Conservation (phyloP, 1,284 basidiomycete genomes). For the Fereydounia khargensis region DNA sequence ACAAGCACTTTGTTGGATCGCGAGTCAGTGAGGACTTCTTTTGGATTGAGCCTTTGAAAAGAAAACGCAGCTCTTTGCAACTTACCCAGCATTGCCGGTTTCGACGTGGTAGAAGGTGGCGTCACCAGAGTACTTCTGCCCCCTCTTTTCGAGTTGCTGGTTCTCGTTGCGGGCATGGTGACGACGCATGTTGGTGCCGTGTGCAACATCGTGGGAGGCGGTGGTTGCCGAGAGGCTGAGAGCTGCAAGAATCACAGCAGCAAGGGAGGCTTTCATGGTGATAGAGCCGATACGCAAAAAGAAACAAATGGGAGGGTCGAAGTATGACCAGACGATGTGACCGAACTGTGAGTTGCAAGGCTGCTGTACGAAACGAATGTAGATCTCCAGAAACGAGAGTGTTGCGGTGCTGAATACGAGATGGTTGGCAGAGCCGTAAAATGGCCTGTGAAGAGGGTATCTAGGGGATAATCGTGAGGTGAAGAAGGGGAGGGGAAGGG, state of each 20-base stretch:
- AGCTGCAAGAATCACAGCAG: constrained; percentile 15
- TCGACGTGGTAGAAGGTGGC: constrained; percentile 50
- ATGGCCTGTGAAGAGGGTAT: not conserved
- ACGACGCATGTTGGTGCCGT: not conserved
- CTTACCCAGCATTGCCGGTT: constrained; percentile 42
- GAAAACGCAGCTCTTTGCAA: not conserved
- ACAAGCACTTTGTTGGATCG: constrained; percentile 46
- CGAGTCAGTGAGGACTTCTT: no score
- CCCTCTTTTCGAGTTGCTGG: constrained; percentile 21
- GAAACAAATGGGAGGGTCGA: not conserved
- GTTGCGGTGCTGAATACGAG: not conserved
- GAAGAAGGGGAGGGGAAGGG: constrained; percentile 1
- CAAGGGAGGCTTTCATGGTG: constrained; percentile 17
- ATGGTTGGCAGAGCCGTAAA: not conserved
- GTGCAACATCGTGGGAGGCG: not conserved
- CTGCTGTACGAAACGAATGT: not conserved
- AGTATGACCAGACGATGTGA: constrained; percentile 4
- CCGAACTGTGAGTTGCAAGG: not conserved
- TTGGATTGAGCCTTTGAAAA: no score
- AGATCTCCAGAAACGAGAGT: not conserved
- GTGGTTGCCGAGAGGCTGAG: constrained; percentile 1
- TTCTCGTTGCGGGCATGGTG: not conserved
- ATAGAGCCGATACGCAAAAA: no score
- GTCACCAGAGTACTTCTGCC: constrained; percentile 31
- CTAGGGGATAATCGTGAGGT: not conserved